Evolutionary conservation across 805 yeast species (phyloP), one percentile per base, ranked within the genome.

Genomic region (Suhomyces sp.): DNA sequence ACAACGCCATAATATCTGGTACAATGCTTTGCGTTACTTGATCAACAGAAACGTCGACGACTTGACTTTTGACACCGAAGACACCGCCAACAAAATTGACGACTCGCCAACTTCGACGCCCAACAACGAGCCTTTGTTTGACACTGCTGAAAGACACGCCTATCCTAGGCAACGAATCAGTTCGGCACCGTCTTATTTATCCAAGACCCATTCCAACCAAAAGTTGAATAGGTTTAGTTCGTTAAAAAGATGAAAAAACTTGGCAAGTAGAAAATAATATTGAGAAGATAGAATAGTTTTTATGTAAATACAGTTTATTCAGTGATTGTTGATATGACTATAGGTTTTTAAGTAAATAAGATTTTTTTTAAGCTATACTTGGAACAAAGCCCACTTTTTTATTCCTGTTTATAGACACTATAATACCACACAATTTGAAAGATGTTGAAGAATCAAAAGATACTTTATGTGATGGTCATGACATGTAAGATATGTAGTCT

Each of bases 1-100:
- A 63, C 86, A 85, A 57, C 82, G 97, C 43, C 98, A 93, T 66
- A 89, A 89, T 62, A 84, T 90, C 39, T 93, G 99, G 99, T 86
- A 78, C 66, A 86, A 89, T 61, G 88, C 97, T 0, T 73, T 93
- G 55, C 79, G 87, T 49, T 92, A 87, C 63, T 69, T 92, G 70
- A 71, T 90, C 37, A 85, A 84, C 63, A 74, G 88, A 63, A 83
- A 78, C 53, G 70, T 82, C 60, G 86, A 81, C 47, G 89, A 85
- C 31, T 69, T 83, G 48, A 70, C 76, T 12, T 68, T 79, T 43
- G 83, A 75, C 50, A 44, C 51, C 15, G 80, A 63, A 21, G 63
- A 58, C 25, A 54, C 53, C 15, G 60, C 55, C 17, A 60, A 57
- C 21, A 56, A 56, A 4, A 13, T 21, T 3, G 15, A 20, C 13